These are phyloP conservation scores for Phlyctochytrium bullatum DNA, from an alignment of 192 early-diverging fungal species.

Conservation along the genomic window DNA sequence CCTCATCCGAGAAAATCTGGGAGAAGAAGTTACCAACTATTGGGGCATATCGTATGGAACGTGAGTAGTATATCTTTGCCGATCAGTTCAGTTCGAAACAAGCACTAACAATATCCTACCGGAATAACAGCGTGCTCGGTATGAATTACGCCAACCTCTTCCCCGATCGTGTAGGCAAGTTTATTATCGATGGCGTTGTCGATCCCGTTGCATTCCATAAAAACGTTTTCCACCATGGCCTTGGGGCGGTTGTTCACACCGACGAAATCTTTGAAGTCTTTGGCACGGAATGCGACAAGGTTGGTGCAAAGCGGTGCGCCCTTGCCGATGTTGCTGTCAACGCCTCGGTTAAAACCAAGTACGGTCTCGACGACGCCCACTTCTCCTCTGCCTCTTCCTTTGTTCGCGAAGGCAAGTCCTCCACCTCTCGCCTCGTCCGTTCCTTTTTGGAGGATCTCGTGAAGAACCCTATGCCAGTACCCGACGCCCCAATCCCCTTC, in stretches of 20 bases:
- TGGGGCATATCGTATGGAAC: slow-evolving; percentile 46
- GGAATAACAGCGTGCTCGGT: slow-evolving; percentile 25
- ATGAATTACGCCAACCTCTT: slow-evolving; percentile 51
- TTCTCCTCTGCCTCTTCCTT: not conserved
- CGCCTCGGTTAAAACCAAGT: not conserved
- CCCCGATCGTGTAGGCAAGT: slow-evolving; percentile 39
- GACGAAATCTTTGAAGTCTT: slow-evolving; percentile 26
- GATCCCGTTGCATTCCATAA: slow-evolving; percentile 30
- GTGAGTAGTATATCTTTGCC: slow-evolving; percentile 7
- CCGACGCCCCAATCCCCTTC: not conserved
- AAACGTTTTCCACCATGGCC: not conserved
- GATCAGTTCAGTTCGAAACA: not conserved
- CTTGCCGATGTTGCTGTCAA: slow-evolving; percentile 5
- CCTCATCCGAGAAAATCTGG: slow-evolving; percentile 33
- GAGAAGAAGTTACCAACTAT: slow-evolving; percentile 36
- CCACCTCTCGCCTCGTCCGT: not conserved
- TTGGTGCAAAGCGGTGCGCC: slow-evolving; percentile 32
- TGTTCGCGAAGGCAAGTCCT: not conserved
- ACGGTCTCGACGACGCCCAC: not conserved
- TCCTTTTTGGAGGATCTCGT: not conserved
- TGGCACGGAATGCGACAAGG: slow-evolving; percentile 27
- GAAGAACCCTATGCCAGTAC: not conserved
- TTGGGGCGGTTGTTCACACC: not conserved
- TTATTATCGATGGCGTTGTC: slow-evolving; percentile 46
- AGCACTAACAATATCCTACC: not conserved